Percentiles rank a stretch among this genome's conserved stretches.
Evolutionary conservation across 1,284 basidiomycete genomes (phyloP).

Genomic region (Mrakiaceae sp.): DNA sequence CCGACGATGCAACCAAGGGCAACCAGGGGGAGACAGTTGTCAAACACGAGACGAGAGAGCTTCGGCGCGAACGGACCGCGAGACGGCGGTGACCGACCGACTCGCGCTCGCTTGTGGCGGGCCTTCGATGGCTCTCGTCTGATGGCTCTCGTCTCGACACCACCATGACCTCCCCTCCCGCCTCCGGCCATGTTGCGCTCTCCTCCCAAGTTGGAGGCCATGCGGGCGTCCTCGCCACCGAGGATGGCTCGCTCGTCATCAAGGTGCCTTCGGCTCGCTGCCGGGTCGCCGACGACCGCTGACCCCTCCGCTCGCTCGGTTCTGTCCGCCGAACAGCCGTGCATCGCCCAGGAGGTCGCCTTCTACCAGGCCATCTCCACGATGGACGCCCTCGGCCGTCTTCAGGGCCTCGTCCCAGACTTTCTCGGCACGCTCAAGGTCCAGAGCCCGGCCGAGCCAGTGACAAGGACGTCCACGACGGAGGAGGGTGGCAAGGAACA

Average conservation of each 20-base stretch:
- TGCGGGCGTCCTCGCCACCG: constrained; percentile 57
- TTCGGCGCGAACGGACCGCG: too few species aligned
- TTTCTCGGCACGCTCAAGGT: constrained; percentile 65
- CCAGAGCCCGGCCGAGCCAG: constrained; percentile 45
- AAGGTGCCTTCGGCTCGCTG: constrained; percentile 40
- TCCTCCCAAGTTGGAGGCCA: constrained; percentile 79
- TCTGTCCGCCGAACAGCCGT: constrained; percentile 36
- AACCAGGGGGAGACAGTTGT: too few species aligned
- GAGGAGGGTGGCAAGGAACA: constrained; percentile 1
- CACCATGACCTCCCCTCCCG: too few species aligned
- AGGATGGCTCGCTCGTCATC: constrained; percentile 68
- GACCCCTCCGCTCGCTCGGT: neutral
- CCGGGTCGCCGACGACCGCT: too few species aligned
- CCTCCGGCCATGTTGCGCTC: constrained; percentile 24
- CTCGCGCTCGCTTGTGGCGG: too few species aligned
- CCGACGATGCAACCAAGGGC: too few species aligned
- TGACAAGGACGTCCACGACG: neutral
- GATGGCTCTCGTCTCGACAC: too few species aligned
- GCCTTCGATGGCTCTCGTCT: too few species aligned
- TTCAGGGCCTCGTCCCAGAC: constrained; percentile 49
- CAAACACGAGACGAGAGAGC: too few species aligned
- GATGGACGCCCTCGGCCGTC: constrained; percentile 16
- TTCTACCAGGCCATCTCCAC: constrained; percentile 62
- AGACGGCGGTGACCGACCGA: too few species aligned
- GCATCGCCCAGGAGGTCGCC: constrained; percentile 55